Conservation (phyloP, 768 basidiomycete genomes). For the Imleria badia region DNA sequence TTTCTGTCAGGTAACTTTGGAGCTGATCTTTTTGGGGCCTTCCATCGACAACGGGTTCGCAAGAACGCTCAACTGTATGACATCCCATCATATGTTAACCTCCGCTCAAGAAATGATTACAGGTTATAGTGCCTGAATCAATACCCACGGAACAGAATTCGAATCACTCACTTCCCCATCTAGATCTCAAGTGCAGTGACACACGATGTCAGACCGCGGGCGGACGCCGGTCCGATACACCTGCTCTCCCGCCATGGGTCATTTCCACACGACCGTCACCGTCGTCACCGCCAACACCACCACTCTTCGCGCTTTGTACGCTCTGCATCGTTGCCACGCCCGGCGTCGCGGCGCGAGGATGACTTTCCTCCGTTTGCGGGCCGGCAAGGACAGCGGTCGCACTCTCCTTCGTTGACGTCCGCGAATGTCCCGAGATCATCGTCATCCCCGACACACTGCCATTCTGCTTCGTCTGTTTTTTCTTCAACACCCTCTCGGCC, state of each 20-base stretch:
- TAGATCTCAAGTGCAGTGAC: too few relatives aligned
- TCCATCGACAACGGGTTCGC: too few relatives aligned
- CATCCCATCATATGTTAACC: too few relatives aligned
- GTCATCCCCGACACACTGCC: slow-evolving; percentile 8
- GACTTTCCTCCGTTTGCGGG: neutral
- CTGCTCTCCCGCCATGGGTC: too few relatives aligned
- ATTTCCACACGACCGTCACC: neutral
- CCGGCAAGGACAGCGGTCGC: neutral
- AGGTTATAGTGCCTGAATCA: too few relatives aligned
- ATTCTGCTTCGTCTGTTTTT: neutral
- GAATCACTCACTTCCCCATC: too few relatives aligned
- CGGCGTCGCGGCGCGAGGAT: neutral
- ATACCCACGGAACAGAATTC: too few relatives aligned
- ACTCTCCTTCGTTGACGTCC: slow-evolving; percentile 2
- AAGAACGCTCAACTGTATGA: too few relatives aligned
- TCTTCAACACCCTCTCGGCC: neutral
- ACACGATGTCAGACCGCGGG: slow-evolving; percentile 7
- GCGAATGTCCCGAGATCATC: slow-evolving; percentile 10
- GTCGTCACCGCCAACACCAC: neutral
- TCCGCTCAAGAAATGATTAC: too few relatives aligned
- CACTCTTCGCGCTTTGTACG: neutral
- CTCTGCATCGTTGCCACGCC: neutral
- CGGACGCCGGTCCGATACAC: neutral
- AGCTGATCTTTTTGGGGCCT: too few relatives aligned
- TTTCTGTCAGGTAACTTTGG: too few relatives aligned